phyloP scores from a whole-genome alignment of 768 basidiomycete genomes.

The Rhizopogon vinicolor region DNA sequence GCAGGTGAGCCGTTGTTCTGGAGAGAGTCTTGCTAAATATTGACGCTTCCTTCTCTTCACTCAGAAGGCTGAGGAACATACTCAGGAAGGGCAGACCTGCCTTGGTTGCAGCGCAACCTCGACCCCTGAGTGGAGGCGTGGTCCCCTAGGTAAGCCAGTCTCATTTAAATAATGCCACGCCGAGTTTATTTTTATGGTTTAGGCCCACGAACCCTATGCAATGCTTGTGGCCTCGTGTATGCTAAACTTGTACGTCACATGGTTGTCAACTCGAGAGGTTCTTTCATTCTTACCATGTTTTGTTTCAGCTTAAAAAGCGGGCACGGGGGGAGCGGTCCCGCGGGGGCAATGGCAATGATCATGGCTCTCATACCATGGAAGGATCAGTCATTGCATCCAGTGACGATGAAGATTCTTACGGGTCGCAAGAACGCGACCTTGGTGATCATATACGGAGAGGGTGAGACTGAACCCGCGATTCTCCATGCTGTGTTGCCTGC shows the following conservation, averaged over 20 bases:
- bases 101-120: conserved; percentile 80
- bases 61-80: conserved; percentile 37
- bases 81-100: conserved; percentile 67
- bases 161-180: conserved; percentile 17
- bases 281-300: conserved; percentile 15
- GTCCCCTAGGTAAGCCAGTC: conserved; percentile 64
- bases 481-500: conserved; percentile 8
- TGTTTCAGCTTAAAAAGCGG: conserved; percentile 27
- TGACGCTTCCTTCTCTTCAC: conserved; percentile 13
- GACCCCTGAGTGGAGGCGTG: conserved; percentile 84
- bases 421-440: conserved; percentile 30
- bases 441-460: conserved; percentile 30
- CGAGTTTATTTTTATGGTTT: conserved; percentile 20
- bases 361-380: conserved; percentile 25
- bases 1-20: conserved; percentile 28
- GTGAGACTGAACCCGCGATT: conserved; percentile 18
- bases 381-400: conserved; percentile 21
- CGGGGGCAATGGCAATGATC: conserved; percentile 19
- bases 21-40: conserved; percentile 18
- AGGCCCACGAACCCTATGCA: conserved; percentile 83
- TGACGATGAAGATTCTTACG: conserved; percentile 30
- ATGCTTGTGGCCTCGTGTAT: conserved; percentile 84
- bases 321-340: conserved; percentile 30
- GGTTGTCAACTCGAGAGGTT: conserved; percentile 12
- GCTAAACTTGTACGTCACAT: conserved; percentile 69